Conservation (phyloP, 2,329 filamentous ascomycete genomes). For the Hymenoscyphus linearis region DNA sequence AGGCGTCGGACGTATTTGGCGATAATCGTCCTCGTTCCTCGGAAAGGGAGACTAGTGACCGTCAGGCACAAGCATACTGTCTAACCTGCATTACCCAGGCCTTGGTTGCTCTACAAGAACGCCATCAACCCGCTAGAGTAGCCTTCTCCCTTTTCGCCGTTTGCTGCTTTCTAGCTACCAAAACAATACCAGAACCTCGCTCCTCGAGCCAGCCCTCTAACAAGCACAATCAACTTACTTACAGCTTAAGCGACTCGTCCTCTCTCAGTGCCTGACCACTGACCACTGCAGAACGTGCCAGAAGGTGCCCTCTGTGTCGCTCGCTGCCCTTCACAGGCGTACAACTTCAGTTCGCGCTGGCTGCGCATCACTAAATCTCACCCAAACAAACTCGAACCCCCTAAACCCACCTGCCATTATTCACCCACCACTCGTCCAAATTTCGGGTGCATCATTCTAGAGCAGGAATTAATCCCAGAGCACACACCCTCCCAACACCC, state of each 20-base stretch:
- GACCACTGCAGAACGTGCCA: too few relatives aligned
- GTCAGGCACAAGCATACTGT: not conserved
- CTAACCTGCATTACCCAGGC: not conserved
- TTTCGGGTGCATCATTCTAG: not conserved
- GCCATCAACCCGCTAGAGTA: not conserved
- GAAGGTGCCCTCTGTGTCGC: not conserved
- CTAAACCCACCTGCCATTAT: not conserved
- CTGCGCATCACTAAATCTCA: not conserved
- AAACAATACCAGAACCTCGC: not conserved
- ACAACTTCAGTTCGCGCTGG: not conserved
- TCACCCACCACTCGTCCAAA: not conserved
- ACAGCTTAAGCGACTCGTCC: not conserved
- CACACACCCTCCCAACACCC: not conserved
- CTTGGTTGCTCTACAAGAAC: not conserved
- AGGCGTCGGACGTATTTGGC: not conserved
- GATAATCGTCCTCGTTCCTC: not conserved
- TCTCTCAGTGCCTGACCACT: not conserved
- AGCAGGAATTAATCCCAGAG: constrained; percentile 12
- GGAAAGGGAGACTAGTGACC: not conserved
- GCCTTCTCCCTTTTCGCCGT: not conserved
- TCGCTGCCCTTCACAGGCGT: not conserved
- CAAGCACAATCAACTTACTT: not conserved
- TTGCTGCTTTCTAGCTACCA: not conserved
- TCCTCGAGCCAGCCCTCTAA: not conserved
- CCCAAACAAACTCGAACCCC: not conserved